Percentiles rank a stretch among this genome's conserved stretches.
Conservation (phyloP, 106 monocot species). For the Chionographis japonica region DNA sequence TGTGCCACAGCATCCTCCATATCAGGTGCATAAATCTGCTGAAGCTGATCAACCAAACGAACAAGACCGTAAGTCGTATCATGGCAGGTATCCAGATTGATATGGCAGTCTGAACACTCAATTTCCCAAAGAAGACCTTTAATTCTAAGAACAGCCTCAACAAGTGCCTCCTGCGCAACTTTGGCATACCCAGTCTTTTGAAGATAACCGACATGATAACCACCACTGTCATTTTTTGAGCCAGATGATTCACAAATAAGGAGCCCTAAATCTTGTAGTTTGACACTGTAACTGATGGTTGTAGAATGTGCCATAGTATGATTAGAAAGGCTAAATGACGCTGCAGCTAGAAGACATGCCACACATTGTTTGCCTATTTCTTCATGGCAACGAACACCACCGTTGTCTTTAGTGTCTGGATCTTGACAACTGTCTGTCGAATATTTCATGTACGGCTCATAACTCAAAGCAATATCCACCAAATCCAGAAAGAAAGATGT, state of each 20-base stretch:
- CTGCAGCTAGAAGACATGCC: slow-evolving; percentile 73
- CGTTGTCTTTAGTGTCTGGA: slow-evolving; percentile 15
- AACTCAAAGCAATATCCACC: slow-evolving; percentile 82
- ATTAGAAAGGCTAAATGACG: slow-evolving; percentile 72
- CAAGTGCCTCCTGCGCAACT: slow-evolving; percentile 56
- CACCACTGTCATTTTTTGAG: slow-evolving; percentile 11
- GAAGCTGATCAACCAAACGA: slow-evolving; percentile 60
- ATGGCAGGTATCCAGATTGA: slow-evolving; percentile 57
- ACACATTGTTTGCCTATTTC: slow-evolving; percentile 22
- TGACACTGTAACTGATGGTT: slow-evolving; percentile 41
- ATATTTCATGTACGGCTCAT: slow-evolving; percentile 53
- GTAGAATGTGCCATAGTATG: slow-evolving; percentile 15
- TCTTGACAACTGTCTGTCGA: neutral
- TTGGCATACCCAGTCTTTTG: slow-evolving; percentile 66
- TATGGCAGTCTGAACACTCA: slow-evolving; percentile 68
- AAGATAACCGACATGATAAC: slow-evolving; percentile 53
- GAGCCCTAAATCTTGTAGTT: slow-evolving; percentile 73
- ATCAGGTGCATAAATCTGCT: slow-evolving; percentile 89
- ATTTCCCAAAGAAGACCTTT: slow-evolving; percentile 61
- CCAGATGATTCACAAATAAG: slow-evolving; percentile 57
- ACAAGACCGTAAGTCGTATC: slow-evolving; percentile 74
- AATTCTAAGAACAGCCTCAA: slow-evolving; percentile 61
- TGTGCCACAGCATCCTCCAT: slow-evolving; percentile 72
- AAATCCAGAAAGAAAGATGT: slow-evolving; percentile 75
- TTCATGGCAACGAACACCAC: slow-evolving; percentile 15